phyloP scores from a whole-genome alignment of 2,329 filamentous ascomycete species.

The Ophiostoma ips region DNA sequence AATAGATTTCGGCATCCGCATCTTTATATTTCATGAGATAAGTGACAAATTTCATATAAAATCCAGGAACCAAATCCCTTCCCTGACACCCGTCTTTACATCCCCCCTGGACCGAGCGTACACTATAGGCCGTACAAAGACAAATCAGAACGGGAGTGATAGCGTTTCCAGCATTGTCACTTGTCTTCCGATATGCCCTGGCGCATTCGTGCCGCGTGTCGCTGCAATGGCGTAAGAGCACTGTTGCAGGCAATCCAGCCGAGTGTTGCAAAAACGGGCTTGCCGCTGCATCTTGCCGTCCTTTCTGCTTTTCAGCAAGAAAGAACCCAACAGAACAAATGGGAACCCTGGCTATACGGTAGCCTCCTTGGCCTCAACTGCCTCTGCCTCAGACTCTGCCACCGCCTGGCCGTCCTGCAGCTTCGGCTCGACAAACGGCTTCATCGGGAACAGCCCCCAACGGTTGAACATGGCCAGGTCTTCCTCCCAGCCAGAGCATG shows the following conservation, averaged over 20 bases:
- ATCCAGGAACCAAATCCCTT: no score
- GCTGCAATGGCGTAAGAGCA: conserved; percentile 9
- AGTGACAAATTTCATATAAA: no score
- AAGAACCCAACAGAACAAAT: neutral
- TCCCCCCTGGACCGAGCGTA: neutral
- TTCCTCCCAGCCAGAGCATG: conserved; percentile 83
- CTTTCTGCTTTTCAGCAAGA: neutral
- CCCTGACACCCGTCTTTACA: no score
- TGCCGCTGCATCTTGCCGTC: neutral
- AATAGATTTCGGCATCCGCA: no score
- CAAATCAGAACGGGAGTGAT: conserved; percentile 4
- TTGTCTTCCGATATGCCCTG: conserved; percentile 1
- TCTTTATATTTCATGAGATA: no score
- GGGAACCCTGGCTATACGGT: neutral
- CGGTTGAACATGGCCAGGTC: conserved; percentile 70
- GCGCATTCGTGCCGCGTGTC: conserved; percentile 2
- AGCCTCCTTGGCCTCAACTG: neutral
- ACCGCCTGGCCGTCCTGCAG: neutral
- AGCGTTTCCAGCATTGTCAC: conserved; percentile 8
- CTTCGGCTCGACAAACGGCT: conserved; percentile 16
- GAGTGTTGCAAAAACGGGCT: conserved; percentile 3
- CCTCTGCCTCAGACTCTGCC: neutral
- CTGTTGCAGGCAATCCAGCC: conserved; percentile 7
- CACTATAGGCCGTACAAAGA: neutral
- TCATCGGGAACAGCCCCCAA: conserved; percentile 74